Evolutionary conservation across 441 rosid species (phyloP).

Genomic region (Populus tomentosa): DNA sequence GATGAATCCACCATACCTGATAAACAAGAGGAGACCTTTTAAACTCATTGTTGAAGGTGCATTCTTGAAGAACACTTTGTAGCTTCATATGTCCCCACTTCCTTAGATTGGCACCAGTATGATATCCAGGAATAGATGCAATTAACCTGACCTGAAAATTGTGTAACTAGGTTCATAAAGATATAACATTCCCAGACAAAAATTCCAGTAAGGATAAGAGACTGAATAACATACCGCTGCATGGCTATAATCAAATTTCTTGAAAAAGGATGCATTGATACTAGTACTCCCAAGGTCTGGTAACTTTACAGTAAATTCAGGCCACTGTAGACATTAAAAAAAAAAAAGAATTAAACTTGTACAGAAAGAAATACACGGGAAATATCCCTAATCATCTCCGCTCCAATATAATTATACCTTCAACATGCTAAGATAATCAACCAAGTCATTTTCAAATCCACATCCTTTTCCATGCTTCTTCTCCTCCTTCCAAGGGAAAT

Average conservation of each 20-base stretch:
- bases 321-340: constrained; percentile 53
- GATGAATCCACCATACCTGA: constrained; percentile 50
- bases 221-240: constrained; percentile 42
- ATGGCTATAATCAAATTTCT: constrained; percentile 67
- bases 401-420: constrained; percentile 39
- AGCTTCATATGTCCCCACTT: constrained; percentile 98
- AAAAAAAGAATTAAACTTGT: neutral
- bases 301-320: constrained; percentile 59
- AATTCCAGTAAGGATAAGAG: neutral
- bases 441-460: constrained; percentile 79
- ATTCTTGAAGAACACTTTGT: constrained; percentile 60
- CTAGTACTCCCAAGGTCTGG: constrained; percentile 56
- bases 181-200: neutral
- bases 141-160: constrained; percentile 65
- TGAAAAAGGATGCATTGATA: constrained; percentile 71
- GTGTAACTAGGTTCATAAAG: neutral
- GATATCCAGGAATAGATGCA: constrained; percentile 96
- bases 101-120: constrained; percentile 62
- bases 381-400: neutral
- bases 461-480: constrained; percentile 39
- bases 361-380: neutral
- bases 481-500: constrained; percentile 92
- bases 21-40: constrained; percentile 72
- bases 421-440: constrained; percentile 72
- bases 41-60: constrained; percentile 66